Conservation (phyloP, 108 stramenopile genomes). For the Hondaea fermentalgiana region DNA sequence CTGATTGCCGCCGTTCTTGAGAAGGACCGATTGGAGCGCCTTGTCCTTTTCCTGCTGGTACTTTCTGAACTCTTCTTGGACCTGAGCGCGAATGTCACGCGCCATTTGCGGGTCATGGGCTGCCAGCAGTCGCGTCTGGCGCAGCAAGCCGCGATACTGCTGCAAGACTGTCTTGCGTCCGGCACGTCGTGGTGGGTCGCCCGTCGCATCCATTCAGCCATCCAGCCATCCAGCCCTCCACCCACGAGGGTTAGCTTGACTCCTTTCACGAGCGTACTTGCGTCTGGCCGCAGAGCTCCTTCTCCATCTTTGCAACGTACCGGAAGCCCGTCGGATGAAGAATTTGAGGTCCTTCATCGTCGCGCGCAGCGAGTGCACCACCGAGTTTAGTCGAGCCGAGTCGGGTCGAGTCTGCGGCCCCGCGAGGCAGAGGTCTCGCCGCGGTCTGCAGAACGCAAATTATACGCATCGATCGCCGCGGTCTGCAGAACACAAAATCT, state of each 20-base stretch:
- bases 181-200: too few species aligned
- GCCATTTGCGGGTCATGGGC: neutral
- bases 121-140: neutral
- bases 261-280: too few species aligned
- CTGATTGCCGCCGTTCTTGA: neutral
- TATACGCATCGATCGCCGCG: neutral
- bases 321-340: neutral
- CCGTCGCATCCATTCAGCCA: too few species aligned
- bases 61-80: neutral
- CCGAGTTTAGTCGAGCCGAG: too few species aligned
- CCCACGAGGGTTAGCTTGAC: too few species aligned
- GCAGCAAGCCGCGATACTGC: neutral
- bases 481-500: neutral
- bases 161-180: neutral
- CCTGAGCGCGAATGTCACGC: neutral
- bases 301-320: neutral
- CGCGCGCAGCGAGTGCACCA: too few species aligned
- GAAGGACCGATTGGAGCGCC: neutral
- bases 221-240: too few species aligned
- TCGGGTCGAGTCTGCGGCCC: too few species aligned
- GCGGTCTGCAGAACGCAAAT: too few species aligned
- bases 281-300: neutral
- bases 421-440: too few species aligned
- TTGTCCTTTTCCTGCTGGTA: neutral
- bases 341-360: neutral